A percentile compares a stretch with the other conserved stretches of the same genome.
Evolutionary conservation across 345 rosid species (phyloP).

Genomic region (Hibiscus trionum): DNA sequence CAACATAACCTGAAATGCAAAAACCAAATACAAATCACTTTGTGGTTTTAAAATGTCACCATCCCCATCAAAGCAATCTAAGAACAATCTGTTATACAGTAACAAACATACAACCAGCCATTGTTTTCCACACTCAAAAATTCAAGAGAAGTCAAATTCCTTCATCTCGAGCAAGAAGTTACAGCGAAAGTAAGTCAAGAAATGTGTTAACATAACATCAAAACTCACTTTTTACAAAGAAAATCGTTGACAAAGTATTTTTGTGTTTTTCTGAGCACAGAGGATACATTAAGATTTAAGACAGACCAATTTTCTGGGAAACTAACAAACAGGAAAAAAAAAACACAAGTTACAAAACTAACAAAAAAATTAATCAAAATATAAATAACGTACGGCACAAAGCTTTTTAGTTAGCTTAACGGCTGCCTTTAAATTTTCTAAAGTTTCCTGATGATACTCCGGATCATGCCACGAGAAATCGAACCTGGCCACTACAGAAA

Average conservation of each 20-base stretch:
- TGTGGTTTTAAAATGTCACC: neutral
- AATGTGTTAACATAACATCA: neutral
- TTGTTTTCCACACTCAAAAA: neutral
- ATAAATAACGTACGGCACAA: conserved; percentile 53
- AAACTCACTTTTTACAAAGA: neutral
- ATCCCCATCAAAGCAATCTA: neutral
- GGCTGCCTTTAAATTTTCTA: conserved; percentile 71
- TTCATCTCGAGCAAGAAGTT: neutral
- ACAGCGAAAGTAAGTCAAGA: neutral
- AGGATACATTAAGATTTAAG: neutral
- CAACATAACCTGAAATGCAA: conserved; percentile 68
- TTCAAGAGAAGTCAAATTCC: neutral
- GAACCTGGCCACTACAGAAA: conserved; percentile 67
- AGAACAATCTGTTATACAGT: neutral
- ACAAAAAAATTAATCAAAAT: conserved; percentile 4
- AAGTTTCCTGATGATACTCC: conserved; percentile 76
- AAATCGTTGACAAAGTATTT: neutral
- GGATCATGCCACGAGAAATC: conserved; percentile 86
- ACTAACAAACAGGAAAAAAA: neutral
- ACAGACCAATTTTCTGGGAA: neutral
- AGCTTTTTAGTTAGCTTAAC: conserved; percentile 79
- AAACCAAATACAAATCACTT: neutral
- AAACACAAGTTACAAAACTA: neutral
- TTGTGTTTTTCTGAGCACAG: neutral
- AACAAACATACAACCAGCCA: neutral